Conservation (phyloP, 768 basidiomycete genomes). For the Leccinellum albellum region DNA sequence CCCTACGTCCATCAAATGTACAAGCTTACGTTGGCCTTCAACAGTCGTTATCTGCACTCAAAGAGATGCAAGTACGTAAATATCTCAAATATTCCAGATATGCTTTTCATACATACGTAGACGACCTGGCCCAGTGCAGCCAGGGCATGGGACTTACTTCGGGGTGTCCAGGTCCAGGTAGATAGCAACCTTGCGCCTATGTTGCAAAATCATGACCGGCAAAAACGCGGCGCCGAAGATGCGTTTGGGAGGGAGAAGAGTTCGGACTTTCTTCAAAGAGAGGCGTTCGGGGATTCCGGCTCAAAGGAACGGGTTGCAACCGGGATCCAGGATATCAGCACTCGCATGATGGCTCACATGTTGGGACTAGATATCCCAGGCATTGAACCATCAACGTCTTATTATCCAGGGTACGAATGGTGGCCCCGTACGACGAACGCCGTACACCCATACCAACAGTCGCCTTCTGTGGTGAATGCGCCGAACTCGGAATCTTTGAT, state of each 20-base stretch:
- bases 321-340: conserved; percentile 62
- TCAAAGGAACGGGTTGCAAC: conserved; percentile 23
- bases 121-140: conserved; percentile 68
- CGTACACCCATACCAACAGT: conserved; percentile 14
- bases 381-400: conserved; percentile 51
- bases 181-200: conserved; percentile 37
- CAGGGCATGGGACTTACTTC: conserved; percentile 61
- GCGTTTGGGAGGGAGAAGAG: conserved; percentile 58
- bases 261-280: conserved; percentile 43
- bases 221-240: conserved; percentile 58
- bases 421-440: conserved; percentile 45
- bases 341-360: conserved; percentile 71
- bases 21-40: conserved; percentile 65
- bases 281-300: conserved; percentile 31
- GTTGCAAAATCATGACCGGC: conserved; percentile 39
- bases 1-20: conserved; percentile 63
- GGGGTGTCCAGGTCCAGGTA: conserved; percentile 59
- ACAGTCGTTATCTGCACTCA: conserved; percentile 59
- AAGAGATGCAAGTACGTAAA: conserved; percentile 60
- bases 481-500: conserved; percentile 7
- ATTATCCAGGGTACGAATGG: conserved; percentile 57
- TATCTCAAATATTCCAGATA: not conserved
- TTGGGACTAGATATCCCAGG: conserved; percentile 63
- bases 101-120: conserved; percentile 32
- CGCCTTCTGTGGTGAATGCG: conserved; percentile 1